Percentiles rank a stretch among this genome's conserved stretches.
phyloP scores from a whole-genome alignment of 768 basidiomycete species.

The Tricholoma sp. region DNA sequence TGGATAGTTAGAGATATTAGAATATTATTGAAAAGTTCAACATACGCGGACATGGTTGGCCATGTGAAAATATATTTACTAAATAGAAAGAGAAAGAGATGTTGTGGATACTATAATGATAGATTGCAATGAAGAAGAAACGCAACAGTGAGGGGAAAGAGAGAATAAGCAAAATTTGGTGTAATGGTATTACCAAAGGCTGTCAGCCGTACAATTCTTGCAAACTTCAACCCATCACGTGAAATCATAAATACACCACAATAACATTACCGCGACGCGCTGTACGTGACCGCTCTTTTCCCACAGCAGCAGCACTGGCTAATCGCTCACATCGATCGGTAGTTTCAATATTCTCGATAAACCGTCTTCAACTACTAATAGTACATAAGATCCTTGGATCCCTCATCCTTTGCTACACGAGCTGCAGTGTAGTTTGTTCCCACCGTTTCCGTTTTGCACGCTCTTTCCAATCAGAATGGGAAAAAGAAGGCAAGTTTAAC shows the following conservation, averaged over 20 bases:
- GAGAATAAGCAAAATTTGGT: conserved; percentile 22
- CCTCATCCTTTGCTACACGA: neutral
- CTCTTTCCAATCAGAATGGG: conserved; percentile 34
- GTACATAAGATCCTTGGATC: neutral
- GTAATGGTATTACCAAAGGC: conserved; percentile 21
- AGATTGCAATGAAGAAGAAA: conserved; percentile 18
- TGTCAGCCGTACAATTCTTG: conserved; percentile 36
- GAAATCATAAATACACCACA: conserved; percentile 31
- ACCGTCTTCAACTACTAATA: neutral
- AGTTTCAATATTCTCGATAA: neutral
- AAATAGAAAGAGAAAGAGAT: conserved; percentile 17
- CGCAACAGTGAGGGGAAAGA: conserved; percentile 15
- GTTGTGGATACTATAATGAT: conserved; percentile 23
- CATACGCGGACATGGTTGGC: conserved; percentile 60
- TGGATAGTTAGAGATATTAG: conserved; percentile 8
- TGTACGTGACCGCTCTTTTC: conserved; percentile 12
- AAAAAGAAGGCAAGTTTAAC: conserved; percentile 14
- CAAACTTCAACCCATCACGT: conserved; percentile 30
- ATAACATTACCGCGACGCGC: conserved; percentile 22
- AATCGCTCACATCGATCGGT: neutral
- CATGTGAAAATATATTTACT: conserved; percentile 35
- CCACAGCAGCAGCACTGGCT: no score
- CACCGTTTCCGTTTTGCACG: conserved; percentile 37
- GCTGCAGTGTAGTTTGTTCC: conserved; percentile 15
- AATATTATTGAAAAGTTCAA: conserved; percentile 11